Percentiles rank a stretch among this genome's conserved stretches.
Evolutionary conservation across 345 rosid genomes (phyloP).

Genomic region (Punica granatum): DNA sequence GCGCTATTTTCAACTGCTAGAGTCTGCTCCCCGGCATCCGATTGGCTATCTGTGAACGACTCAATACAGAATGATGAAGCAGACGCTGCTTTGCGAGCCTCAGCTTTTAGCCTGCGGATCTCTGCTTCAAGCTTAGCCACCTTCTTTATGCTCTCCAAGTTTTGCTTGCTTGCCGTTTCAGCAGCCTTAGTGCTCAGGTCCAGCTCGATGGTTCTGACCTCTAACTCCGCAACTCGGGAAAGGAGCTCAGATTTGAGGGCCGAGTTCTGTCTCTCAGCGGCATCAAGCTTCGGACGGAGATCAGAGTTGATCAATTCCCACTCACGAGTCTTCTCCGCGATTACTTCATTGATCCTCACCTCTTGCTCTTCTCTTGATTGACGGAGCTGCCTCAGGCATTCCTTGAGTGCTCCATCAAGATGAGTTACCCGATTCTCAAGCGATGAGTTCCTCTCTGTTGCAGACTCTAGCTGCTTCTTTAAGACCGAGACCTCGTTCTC

Average conservation of each 20-base stretch:
- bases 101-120: constrained; percentile 56
- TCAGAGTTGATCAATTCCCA: constrained; percentile 53
- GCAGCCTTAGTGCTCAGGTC: constrained; percentile 86
- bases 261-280: constrained; percentile 55
- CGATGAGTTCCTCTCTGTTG: constrained; percentile 31
- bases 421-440: constrained; percentile 72
- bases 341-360: constrained; percentile 50
- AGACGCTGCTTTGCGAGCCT: constrained; percentile 35
- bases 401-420: constrained; percentile 95
- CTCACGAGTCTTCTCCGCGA: constrained; percentile 40
- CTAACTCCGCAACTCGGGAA: constrained; percentile 49
- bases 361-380: constrained; percentile 87
- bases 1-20: constrained; percentile 40
- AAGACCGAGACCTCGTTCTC: constrained; percentile 62
- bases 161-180: constrained; percentile 87
- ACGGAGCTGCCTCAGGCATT: constrained; percentile 83
- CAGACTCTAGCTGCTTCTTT: constrained; percentile 70
- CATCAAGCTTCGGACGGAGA: constrained; percentile 40
- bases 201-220: constrained; percentile 56
- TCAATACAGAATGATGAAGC: constrained; percentile 45
- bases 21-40: constrained; percentile 50
- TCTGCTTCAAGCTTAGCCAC: constrained; percentile 73
- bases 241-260: constrained; percentile 42
- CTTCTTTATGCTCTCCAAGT: constrained; percentile 73
- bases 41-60: constrained; percentile 61